Evolutionary conservation across 2,329 filamentous ascomycete genomes (phyloP), one percentile per base, ranked within the genome.

Genomic region (Cryphonectria nitschkei): DNA sequence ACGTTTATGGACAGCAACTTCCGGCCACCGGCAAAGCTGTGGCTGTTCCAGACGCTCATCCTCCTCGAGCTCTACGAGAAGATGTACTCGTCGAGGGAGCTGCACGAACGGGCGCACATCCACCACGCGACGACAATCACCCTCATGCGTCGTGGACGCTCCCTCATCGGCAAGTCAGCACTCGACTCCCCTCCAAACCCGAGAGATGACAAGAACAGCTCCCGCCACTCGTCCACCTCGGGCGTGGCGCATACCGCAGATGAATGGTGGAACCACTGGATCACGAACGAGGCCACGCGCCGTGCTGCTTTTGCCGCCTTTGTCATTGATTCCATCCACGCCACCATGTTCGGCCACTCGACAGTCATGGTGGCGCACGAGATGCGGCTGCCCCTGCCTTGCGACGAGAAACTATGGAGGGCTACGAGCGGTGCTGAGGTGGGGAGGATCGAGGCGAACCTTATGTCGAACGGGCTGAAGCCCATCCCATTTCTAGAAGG

Each of bases 361-460:
- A 95, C 94, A 0, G 94, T 97, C 60, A 98, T 98, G 95, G 94
- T 97, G 9, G 94, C 95, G 2, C 95, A 98, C 77, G 96, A 98
- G 80, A 93, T 99, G 88, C 90, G 94, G 65, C 85, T 98, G 11
- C 93, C 94, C 0, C 82, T 99, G 60, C 96, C 96, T 0, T 98
- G 95, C 78, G 95, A 98, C 75, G 96, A 98, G 79, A 89, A 92
- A 4, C 83, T 98, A 14, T 99, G 96, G 96, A 93, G 92, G 69
- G 96, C 96, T 5, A 93, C 92, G 3, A 97, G 91, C 79, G 93
- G 93, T 68, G 89, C 91, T 0, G 96, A 98, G 79, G 94, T 98
- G 22, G 92, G 91, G 43, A 87, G 94, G 68, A 90, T 96, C 37
- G 94, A 98, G 78, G 88, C 92, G 1, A 94, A 91, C 74, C 84